Evolutionary conservation across 345 rosid genomes (phyloP).

Genomic region (Crucihimalaya himalaica): DNA sequence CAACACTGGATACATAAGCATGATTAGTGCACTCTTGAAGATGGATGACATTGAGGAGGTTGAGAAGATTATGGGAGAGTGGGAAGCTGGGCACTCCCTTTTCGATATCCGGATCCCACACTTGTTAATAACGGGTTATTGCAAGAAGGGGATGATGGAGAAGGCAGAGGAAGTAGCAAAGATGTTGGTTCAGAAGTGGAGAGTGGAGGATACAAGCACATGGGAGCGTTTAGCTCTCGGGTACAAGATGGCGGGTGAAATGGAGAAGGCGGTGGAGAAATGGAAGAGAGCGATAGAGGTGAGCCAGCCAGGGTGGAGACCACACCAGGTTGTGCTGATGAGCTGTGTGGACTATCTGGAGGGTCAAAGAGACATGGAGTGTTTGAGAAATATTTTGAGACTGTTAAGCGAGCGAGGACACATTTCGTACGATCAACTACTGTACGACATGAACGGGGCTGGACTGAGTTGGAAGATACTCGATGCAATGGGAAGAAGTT

Average conservation of each 20-base stretch:
- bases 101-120: slow-evolving; percentile 55
- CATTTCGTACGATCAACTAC: slow-evolving; percentile 30
- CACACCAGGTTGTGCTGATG: slow-evolving; percentile 37
- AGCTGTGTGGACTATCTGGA: slow-evolving; percentile 49
- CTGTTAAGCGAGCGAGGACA: slow-evolving; percentile 37
- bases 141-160: slow-evolving; percentile 49
- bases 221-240: slow-evolving; percentile 52
- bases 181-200: slow-evolving; percentile 28
- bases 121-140: slow-evolving; percentile 49
- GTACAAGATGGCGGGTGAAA: slow-evolving; percentile 40
- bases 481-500: slow-evolving; percentile 29
- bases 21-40: slow-evolving; percentile 58
- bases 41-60: slow-evolving; percentile 57
- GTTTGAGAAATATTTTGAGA: slow-evolving; percentile 36
- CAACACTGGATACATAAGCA: slow-evolving; percentile 50
- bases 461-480: slow-evolving; percentile 37
- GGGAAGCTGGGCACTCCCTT: slow-evolving; percentile 44
- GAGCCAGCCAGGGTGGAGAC: slow-evolving; percentile 41
- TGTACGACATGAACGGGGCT: slow-evolving; percentile 33
- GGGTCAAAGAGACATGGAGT: slow-evolving; percentile 35
- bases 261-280: slow-evolving; percentile 51
- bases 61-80: slow-evolving; percentile 58
- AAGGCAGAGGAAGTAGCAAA: slow-evolving; percentile 57
- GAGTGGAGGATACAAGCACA: slow-evolving; percentile 30
- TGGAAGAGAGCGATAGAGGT: slow-evolving; percentile 45